These are phyloP conservation scores for Chlorophyllum brunneum DNA, from an alignment of 768 basidiomycete species.

Conservation along the genomic window DNA sequence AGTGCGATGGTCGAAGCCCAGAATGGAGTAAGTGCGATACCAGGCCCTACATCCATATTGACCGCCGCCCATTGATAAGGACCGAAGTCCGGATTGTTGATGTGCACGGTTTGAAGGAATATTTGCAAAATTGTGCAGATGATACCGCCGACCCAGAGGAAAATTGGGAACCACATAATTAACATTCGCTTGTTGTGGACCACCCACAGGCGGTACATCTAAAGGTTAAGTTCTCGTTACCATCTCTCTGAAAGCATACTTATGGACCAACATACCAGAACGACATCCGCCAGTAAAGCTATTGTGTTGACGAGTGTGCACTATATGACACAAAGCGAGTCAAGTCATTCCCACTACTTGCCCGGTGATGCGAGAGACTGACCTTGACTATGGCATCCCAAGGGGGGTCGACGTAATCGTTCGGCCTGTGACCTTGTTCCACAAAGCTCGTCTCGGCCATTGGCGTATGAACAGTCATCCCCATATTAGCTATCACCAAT, in stretches of 20 bases:
- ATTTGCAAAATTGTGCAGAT: constrained; percentile 3
- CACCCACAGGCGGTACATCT: constrained; percentile 13
- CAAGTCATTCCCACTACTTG: neutral
- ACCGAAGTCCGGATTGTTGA: constrained; percentile 1
- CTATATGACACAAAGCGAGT: neutral
- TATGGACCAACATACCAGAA: neutral
- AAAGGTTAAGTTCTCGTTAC: neutral
- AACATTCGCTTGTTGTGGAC: neutral
- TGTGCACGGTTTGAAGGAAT: neutral
- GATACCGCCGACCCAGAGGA: constrained; percentile 11
- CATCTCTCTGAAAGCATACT: neutral
- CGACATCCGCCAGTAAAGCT: neutral
- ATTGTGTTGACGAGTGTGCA: neutral
- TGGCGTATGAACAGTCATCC: neutral
- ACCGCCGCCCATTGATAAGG: constrained; percentile 1
- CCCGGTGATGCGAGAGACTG: neutral
- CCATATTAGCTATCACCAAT: neutral
- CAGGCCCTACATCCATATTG: constrained; percentile 11
- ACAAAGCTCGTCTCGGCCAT: neutral
- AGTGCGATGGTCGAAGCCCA: constrained; percentile 9
- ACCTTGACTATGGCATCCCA: neutral
- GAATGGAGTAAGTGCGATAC: constrained; percentile 9
- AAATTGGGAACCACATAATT: constrained; percentile 2
- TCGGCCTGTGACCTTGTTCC: neutral
- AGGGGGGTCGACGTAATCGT: neutral